Evolutionary conservation across 352 stramenopile genomes (phyloP), one percentile per base, ranked within the genome.

Genomic region (Blastocystis sp.): DNA sequence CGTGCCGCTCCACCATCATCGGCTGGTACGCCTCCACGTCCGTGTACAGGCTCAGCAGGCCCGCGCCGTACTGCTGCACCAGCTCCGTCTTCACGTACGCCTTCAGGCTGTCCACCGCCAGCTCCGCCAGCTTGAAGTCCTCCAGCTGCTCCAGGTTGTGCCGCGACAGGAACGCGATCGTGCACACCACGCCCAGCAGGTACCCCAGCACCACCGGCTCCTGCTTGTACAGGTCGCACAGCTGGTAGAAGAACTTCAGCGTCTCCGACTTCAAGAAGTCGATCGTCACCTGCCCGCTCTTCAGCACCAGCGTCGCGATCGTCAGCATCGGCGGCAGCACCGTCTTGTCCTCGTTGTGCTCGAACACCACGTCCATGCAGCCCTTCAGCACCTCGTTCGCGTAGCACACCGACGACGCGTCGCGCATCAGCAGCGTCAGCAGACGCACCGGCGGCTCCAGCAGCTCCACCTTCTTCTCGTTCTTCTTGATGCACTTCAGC

Each of bases 401-500:
- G 60, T 63, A 45, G 61, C 57, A 84, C 74, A 84, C 74, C 34
- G 65, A 69, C 4, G 7, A 24, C 59, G 74, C 24, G 4, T 84
- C 38, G 52, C 45, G 40, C 57, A 84, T 28, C 48, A 84, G 38
- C 38, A 45, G 66, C 6, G 74, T 84, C n/a, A 84, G 74, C 59
- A 84, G 57, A 28, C 74, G 74, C 21, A 84, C 28, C 17, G 74
- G 74, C 38, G 74, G 52, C 54, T 84, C 74, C 74, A 84, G 21
- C 21, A 68, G 3, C 3, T 68, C 52, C 45, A 84, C 42, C 7
- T 70, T 84, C 54, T 84, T 84, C 74, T 84, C 52, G 54, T 68
- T 84, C 52, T 69, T 68, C 43, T 79, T 79, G n/a, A 84, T 38
- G 60, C 74, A 84, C 40, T 84, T 84, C 74, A 68, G n/a, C 54